A percentile compares a stretch with the other conserved stretches of the same genome.
These are phyloP conservation scores for Arthrobotrys iridis DNA, from an alignment of 2,329 filamentous ascomycete species.

Conservation along the genomic window DNA sequence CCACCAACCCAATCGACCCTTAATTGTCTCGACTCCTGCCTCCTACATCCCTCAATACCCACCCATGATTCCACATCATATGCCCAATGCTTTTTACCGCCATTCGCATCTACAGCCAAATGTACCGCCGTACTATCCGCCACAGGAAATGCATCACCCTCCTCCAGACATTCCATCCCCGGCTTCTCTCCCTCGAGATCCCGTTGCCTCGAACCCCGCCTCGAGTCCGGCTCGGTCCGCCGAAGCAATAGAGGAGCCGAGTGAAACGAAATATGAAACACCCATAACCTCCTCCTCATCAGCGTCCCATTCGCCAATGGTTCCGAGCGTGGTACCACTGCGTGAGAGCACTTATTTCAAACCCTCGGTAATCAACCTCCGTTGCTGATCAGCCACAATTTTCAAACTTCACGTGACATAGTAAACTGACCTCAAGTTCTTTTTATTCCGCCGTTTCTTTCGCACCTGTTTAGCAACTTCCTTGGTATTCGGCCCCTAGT, in stretches of 20 bases:
- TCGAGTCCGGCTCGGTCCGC: conserved; percentile 39
- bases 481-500: conserved; percentile 66
- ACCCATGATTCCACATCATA: conserved; percentile 23
- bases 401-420: neutral
- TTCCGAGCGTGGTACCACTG: conserved; percentile 15
- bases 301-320: conserved; percentile 26
- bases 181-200: conserved; percentile 36
- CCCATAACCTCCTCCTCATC: conserved; percentile 39
- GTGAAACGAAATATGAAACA: conserved; percentile 37
- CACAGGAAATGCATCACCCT: conserved; percentile 20
- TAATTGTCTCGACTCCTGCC: conserved; percentile 3
- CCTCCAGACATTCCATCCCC: conserved; percentile 43
- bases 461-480: conserved; percentile 60
- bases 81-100: conserved; percentile 61
- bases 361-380: conserved; percentile 8
- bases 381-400: neutral
- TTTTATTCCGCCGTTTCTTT: neutral
- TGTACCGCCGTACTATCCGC: conserved; percentile 38
- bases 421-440: conserved; percentile 16
- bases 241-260: conserved; percentile 27
- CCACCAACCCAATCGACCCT: conserved; percentile 60
- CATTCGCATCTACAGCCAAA: conserved; percentile 66
- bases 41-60: conserved; percentile 30
- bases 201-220: conserved; percentile 15
- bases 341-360: neutral